Conservation (phyloP, 352 stramenopile genomes). For the Globisporangium mamillatum region DNA sequence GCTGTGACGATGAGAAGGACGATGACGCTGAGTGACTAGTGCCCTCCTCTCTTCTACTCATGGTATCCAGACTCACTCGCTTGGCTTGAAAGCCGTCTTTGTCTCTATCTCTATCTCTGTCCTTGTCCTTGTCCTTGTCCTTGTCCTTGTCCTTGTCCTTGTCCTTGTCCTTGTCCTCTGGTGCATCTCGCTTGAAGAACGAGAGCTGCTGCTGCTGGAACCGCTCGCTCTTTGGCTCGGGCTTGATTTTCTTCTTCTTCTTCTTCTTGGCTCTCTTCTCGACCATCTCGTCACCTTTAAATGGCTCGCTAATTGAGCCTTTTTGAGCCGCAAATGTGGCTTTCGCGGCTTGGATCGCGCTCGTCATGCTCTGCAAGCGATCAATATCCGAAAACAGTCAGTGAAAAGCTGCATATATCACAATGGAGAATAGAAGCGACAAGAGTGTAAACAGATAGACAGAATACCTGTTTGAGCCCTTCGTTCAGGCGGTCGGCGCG, state of each 20-base stretch:
- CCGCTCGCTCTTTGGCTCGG: not conserved
- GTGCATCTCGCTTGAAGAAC: not conserved
- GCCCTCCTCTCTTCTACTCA: slow-evolving; percentile 7
- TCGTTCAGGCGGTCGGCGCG: slow-evolving; percentile 56
- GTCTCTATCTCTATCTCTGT: not conserved
- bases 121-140: not conserved
- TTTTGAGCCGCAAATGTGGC: not conserved
- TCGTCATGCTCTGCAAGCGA: slow-evolving; percentile 13
- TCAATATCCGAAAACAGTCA: not conserved
- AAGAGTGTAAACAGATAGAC: not conserved
- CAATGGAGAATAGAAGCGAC: not conserved
- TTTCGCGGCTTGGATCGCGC: slow-evolving; percentile 13
- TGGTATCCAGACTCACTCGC: slow-evolving; percentile 10
- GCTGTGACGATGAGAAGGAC: not conserved
- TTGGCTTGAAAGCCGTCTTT: not conserved
- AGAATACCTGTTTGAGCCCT: slow-evolving; percentile 35
- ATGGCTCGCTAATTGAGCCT: not conserved
- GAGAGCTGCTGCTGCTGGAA: slow-evolving; percentile 19
- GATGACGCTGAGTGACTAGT: not conserved
- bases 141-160: not conserved
- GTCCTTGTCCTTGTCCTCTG: not conserved
- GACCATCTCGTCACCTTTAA: not conserved
- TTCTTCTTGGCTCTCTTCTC: slow-evolving; percentile 8
- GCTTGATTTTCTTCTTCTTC: slow-evolving; percentile 4
- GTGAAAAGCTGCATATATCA: not conserved